Base-by-base conservation (phyloP, 164 flowering plant genomes). In the Houttuynia cordata region DNA sequence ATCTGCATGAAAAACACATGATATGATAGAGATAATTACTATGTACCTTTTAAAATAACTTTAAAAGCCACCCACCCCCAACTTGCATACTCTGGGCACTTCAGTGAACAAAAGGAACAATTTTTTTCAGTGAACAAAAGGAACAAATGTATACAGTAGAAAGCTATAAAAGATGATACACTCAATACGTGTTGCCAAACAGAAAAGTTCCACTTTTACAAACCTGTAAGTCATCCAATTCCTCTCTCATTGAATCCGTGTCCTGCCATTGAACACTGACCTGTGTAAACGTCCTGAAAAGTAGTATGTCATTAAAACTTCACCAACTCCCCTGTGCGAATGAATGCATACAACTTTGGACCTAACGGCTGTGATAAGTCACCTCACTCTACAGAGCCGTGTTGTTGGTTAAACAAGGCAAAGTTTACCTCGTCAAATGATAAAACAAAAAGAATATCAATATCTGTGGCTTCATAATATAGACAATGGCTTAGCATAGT, bases 241-340 rank as follows among this genome's bases (percentile, higher is more conserved):
- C 99, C 73, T 90, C 96, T 69, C 92, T 81, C 95, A 94, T 83
- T 41, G 95, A 71, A 78, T 93, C 99, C 51, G 82, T 79, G 65
- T 94, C 97, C 75, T 91, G 96, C 99, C 97, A 91, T 64, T 94
- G 99, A 55, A 73, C 74, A 66, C 99, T 94, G 66, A 94, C 96
- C 85, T 94, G 99, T 30, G 99, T 88, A 68, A 94, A 94, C 58
- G 99, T 94, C 83, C 99, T 94, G 76, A 65, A 22, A 66, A 59
- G 49, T 45, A 45, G 49, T 3, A 45, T 12, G 49, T 45, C 14
- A 45, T 45, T 14, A 12, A 45, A 10, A 45, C 1, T 3, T 45
- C 13, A 45, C 17, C 49, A 12, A 45, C 1, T 12, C 17, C 13
- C 14, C 17, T 45, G 10, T 45, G 14, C 12, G 49, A 8, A 41